Conservation (phyloP, 441 rosid genomes). For the Gossypium schwendimanii region DNA sequence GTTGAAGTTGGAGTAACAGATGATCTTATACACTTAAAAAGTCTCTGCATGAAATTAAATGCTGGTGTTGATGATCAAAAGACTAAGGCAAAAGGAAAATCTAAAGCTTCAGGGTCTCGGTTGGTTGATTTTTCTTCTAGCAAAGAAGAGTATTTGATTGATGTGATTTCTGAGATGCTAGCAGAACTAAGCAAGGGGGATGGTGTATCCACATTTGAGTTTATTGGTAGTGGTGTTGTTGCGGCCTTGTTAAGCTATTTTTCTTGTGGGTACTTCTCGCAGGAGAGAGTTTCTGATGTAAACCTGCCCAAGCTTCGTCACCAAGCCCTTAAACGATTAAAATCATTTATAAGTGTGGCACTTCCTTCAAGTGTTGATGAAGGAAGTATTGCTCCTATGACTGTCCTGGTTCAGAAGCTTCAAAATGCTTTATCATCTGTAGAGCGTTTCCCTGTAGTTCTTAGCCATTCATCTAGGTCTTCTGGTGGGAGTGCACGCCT, state of each 20-base stretch:
- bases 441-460: conserved; percentile 95
- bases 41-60: conserved; percentile 77
- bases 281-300: conserved; percentile 74
- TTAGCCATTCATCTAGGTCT: conserved; percentile 89
- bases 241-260: conserved; percentile 88
- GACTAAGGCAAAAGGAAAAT: conserved; percentile 83
- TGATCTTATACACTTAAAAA: conserved; percentile 80
- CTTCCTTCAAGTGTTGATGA: conserved; percentile 58
- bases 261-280: conserved; percentile 76
- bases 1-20: conserved; percentile 89
- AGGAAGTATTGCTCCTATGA: conserved; percentile 55
- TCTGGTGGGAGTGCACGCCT: conserved; percentile 90
- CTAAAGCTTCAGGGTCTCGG: conserved; percentile 61
- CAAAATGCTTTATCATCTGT: conserved; percentile 90
- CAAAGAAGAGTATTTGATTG: conserved; percentile 82
- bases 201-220: conserved; percentile 99
- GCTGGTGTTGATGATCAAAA: conserved; percentile 80
- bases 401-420: conserved; percentile 91
- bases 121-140: conserved; percentile 51
- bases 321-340: conserved; percentile 74
- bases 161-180: conserved; percentile 76
- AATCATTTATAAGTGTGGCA: conserved; percentile 66
- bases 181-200: conserved; percentile 89
- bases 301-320: conserved; percentile 79
- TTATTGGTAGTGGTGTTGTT: conserved; percentile 96